Percentiles rank a stretch among this genome's conserved stretches.
These are phyloP conservation scores for Xenoacremonium recifei DNA, from an alignment of 2,329 filamentous ascomycete genomes.

Conservation along the genomic window DNA sequence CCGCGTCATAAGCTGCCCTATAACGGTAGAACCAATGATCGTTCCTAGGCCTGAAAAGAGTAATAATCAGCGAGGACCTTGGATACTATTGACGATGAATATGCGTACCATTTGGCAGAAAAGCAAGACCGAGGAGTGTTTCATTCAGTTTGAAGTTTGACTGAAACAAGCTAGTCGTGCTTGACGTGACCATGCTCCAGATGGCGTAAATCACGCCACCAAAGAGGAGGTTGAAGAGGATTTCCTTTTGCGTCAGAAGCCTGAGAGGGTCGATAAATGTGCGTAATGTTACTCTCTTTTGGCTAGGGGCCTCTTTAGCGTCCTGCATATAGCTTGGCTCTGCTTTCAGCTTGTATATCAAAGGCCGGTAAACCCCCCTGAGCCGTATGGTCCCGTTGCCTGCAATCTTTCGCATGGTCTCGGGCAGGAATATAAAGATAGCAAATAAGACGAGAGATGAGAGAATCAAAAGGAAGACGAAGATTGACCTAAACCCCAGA, in stretches of 20 bases:
- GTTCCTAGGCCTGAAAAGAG: constrained; percentile 2
- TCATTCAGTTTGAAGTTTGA: constrained; percentile 3
- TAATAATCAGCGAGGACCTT: neutral
- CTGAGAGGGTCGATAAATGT: constrained; percentile 4
- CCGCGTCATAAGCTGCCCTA: constrained; percentile 3
- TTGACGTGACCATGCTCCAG: constrained; percentile 9
- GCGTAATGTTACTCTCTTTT: neutral
- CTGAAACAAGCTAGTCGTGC: constrained; percentile 3
- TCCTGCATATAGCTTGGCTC: constrained; percentile 1
- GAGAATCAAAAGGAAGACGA: constrained; percentile 4
- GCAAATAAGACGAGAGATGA: neutral
- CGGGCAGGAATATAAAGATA: constrained; percentile 4
- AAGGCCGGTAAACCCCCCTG: constrained; percentile 4
- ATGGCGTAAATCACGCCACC: constrained; percentile 7
- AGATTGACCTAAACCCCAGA: constrained; percentile 7
- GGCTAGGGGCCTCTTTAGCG: neutral
- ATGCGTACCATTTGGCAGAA: constrained; percentile 6
- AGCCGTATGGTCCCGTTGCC: constrained; percentile 5
- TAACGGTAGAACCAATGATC: constrained; percentile 4
- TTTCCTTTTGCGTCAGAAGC: constrained; percentile 6
- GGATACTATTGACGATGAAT: neutral
- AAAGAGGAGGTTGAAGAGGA: constrained; percentile 2
- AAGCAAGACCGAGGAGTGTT: constrained; percentile 3
- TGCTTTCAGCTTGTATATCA: constrained; percentile 1
- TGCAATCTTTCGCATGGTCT: constrained; percentile 5